phyloP scores from a whole-genome alignment of 306 rosid genomes.

The Rosa multiflora region DNA sequence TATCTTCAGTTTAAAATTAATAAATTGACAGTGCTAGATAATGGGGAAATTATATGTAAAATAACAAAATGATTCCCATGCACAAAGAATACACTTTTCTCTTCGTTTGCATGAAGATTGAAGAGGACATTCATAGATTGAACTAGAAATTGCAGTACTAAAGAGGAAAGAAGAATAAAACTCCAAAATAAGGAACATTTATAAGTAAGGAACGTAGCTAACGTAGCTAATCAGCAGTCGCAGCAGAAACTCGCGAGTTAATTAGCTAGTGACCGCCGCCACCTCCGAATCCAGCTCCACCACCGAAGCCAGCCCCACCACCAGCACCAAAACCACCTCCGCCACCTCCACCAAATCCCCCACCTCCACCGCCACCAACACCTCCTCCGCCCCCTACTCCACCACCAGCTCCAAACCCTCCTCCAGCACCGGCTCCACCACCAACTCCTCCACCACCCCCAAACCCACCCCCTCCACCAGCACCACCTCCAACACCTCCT shows the following conservation, averaged over 20 bases:
- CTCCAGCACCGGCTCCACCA: slow-evolving; percentile 28
- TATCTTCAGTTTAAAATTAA: no score
- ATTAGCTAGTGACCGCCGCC: slow-evolving; percentile 28
- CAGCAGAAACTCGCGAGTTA: background rate
- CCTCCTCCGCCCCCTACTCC: slow-evolving; percentile 33
- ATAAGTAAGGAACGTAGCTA: no score
- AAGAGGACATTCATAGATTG: background rate
- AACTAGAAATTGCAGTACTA: background rate
- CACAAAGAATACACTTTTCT: background rate
- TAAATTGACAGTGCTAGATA: no score
- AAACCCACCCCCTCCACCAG: slow-evolving; percentile 25
- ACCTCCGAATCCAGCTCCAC: slow-evolving; percentile 17
- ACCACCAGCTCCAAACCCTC: slow-evolving; percentile 21
- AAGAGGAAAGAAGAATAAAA: background rate
- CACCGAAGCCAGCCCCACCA: slow-evolving; percentile 13
- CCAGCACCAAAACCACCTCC: slow-evolving; percentile 17
- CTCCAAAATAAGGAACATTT: background rate
- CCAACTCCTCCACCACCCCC: slow-evolving; percentile 37
- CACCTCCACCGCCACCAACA: slow-evolving; percentile 20
- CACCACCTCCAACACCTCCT: slow-evolving; percentile 29
- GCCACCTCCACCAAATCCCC: slow-evolving; percentile 23
- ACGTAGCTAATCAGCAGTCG: background rate
- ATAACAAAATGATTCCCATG: background rate
- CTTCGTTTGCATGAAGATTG: background rate
- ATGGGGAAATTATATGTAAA: background rate